phyloP scores from a whole-genome alignment of 2,329 filamentous ascomycete genomes.

The Hypoxylon sp. region DNA sequence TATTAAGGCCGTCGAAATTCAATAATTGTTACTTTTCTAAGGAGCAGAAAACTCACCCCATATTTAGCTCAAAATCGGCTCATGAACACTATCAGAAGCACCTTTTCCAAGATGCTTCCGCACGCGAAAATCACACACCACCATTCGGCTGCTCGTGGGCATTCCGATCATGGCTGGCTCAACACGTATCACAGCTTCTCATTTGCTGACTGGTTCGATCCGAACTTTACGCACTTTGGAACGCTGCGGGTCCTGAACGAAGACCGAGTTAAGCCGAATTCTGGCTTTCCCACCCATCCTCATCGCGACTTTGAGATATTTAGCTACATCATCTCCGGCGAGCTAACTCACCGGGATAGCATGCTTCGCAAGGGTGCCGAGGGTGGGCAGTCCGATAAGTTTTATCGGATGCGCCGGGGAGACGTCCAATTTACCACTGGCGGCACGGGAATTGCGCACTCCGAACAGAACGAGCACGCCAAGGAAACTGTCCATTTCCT shows the following conservation, averaged over 20 bases:
- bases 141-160: constrained; percentile 77
- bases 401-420: constrained; percentile 78
- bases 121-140: constrained; percentile 81
- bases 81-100: constrained; percentile 57
- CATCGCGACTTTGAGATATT: constrained; percentile 93
- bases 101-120: constrained; percentile 72
- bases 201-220: constrained; percentile 79
- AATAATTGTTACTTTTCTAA: not conserved
- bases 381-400: constrained; percentile 69
- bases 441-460: constrained; percentile 84
- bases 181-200: constrained; percentile 89
- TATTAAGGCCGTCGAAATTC: too few species aligned
- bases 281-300: constrained; percentile 85
- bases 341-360: constrained; percentile 87
- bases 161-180: constrained; percentile 87
- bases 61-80: constrained; percentile 16
- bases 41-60: not conserved
- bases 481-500: constrained; percentile 82
- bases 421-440: constrained; percentile 92
- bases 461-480: constrained; percentile 82
- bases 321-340: constrained; percentile 82
- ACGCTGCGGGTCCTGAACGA: constrained; percentile 88
- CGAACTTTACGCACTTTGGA: constrained; percentile 75
- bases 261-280: constrained; percentile 79
- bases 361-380: constrained; percentile 80